Evolutionary conservation across 352 stramenopile genomes (phyloP).

Genomic region (Globisporangium alternatum): DNA sequence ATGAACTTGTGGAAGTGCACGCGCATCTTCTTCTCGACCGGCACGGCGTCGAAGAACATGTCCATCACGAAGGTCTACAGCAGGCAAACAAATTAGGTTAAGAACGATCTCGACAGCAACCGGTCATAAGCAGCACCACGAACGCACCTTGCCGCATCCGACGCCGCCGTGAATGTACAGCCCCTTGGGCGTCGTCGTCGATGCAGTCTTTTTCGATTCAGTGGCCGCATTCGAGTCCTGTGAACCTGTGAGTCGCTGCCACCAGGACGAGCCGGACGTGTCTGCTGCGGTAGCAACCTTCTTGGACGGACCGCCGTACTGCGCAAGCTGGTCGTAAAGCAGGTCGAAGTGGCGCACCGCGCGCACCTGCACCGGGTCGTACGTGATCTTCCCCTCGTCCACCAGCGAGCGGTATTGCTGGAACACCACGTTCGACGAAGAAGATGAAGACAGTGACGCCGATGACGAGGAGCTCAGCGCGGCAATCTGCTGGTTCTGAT

Average conservation of each 20-base stretch:
- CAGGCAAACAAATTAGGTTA: neutral
- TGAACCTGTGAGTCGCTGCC: conserved; percentile 47
- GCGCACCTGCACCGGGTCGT: conserved; percentile 65
- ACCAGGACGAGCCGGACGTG: conserved; percentile 37
- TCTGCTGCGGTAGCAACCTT: neutral
- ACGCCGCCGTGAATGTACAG: conserved; percentile 97
- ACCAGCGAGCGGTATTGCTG: conserved; percentile 54
- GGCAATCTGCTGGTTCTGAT: conserved; percentile 8
- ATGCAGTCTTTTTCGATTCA: conserved; percentile 3
- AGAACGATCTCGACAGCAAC: neutral
- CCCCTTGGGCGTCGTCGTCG: conserved; percentile 77
- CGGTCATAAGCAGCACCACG: neutral
- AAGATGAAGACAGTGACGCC: neutral
- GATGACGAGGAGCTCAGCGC: neutral
- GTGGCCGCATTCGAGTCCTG: neutral
- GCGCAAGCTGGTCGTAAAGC: conserved; percentile 50
- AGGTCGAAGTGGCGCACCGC: conserved; percentile 62
- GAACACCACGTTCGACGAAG: conserved; percentile 12
- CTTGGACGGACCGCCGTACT: conserved; percentile 44
- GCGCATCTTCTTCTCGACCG: conserved; percentile 73
- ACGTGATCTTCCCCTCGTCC: conserved; percentile 54
- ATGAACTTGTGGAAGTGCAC: conserved; percentile 99
- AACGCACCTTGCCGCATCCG: conserved; percentile 89
- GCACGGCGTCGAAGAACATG: conserved; percentile 91
- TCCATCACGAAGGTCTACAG: conserved; percentile 96